These are phyloP conservation scores for Pseudovirgaria hyperparasitica DNA, from an alignment of 2,329 filamentous ascomycete genomes.

Conservation along the genomic window DNA sequence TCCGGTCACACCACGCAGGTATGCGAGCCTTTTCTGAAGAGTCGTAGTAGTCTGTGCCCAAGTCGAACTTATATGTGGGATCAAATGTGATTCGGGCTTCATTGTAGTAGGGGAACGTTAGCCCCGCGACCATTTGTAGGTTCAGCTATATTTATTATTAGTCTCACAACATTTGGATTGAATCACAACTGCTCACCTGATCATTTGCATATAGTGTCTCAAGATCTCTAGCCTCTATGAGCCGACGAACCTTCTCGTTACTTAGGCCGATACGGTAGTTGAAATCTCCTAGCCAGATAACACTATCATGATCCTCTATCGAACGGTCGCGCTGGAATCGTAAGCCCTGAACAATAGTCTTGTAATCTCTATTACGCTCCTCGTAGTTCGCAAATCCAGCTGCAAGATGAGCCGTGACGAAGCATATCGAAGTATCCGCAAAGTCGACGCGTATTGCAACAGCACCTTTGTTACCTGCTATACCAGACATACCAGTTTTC, in stretches of 20 bases:
- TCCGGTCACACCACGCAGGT: slow-evolving; percentile 92
- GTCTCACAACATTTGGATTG: neutral
- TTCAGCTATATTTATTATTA: slow-evolving; percentile 50
- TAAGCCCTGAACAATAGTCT: slow-evolving; percentile 74
- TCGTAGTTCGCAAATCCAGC: slow-evolving; percentile 96
- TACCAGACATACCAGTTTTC: slow-evolving; percentile 89
- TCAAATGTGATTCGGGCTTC: slow-evolving; percentile 79
- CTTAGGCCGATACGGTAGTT: slow-evolving; percentile 89
- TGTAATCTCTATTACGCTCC: slow-evolving; percentile 86
- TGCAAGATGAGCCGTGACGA: slow-evolving; percentile 91
- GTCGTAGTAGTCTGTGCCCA: slow-evolving; percentile 81
- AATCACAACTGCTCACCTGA: slow-evolving; percentile 43
- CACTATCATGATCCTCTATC: slow-evolving; percentile 82
- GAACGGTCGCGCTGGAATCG: slow-evolving; percentile 82
- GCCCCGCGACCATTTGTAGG: slow-evolving; percentile 86
- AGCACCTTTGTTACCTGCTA: slow-evolving; percentile 95
- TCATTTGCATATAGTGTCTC: slow-evolving; percentile 82
- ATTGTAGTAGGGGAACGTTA: slow-evolving; percentile 83
- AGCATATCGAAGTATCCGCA: slow-evolving; percentile 82
- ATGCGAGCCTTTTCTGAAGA: slow-evolving; percentile 91
- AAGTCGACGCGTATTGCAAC: slow-evolving; percentile 94
- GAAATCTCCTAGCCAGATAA: slow-evolving; percentile 92
- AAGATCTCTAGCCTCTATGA: slow-evolving; percentile 61
- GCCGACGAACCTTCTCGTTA: slow-evolving; percentile 61
- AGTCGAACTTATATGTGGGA: slow-evolving; percentile 92